Conservation (phyloP, 2,329 filamentous ascomycete species). For the Phyllosticta paracitricarpa region DNA sequence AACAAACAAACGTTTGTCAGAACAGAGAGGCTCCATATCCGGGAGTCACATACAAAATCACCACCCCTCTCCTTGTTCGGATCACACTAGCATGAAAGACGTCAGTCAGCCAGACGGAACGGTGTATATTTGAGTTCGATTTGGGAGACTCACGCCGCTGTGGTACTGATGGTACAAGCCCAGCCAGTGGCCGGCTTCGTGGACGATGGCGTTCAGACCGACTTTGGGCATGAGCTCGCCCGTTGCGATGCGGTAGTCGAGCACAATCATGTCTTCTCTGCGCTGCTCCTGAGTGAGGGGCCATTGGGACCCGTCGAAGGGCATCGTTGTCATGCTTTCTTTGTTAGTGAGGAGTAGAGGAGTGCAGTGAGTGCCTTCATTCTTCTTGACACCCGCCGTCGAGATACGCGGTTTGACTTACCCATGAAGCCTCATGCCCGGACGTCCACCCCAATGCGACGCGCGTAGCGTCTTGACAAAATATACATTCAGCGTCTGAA, state of each 20-base stretch:
- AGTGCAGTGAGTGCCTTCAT: no score
- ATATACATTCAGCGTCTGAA: not conserved
- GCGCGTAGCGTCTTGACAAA: not conserved
- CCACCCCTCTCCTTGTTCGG: constrained; percentile 14
- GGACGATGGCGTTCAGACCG: constrained; percentile 18
- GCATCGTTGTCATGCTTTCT: not conserved
- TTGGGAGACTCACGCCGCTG: constrained; percentile 10
- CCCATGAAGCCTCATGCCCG: not conserved
- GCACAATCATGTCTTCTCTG: not conserved
- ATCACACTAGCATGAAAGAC: not conserved
- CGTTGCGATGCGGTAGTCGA: not conserved
- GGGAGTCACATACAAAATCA: constrained; percentile 11
- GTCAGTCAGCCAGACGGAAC: not conserved
- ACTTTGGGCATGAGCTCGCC: not conserved
- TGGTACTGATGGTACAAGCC: constrained; percentile 22
- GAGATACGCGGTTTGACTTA: not conserved
- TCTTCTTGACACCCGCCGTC: no score
- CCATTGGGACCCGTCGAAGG: not conserved
- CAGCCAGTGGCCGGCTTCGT: constrained; percentile 26
- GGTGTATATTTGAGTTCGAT: not conserved
- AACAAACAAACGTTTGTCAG: no score
- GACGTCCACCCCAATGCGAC: not conserved
- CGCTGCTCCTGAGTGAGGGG: not conserved
- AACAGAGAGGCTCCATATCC: no score
- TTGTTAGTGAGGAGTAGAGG: not conserved